Conservation (phyloP, 1,284 basidiomycete species). For the Tilletia horrida region DNA sequence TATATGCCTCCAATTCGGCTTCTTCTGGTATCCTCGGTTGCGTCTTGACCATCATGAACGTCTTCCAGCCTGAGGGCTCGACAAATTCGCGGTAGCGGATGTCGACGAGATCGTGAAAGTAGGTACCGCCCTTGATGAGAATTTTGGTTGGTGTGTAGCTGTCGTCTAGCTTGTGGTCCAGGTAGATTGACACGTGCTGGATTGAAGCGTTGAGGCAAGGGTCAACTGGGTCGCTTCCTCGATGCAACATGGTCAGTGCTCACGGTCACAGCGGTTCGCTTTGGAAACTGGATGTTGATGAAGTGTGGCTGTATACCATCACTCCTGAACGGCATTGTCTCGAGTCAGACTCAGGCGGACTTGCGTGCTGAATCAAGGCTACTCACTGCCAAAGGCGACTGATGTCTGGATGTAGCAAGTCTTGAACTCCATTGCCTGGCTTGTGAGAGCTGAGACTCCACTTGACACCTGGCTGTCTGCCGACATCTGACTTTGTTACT, state of each 20-base stretch:
- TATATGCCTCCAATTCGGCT: conserved; percentile 59
- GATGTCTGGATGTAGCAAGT: conserved; percentile 79
- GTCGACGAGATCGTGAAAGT: conserved; percentile 86
- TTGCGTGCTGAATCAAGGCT: too few relatives aligned
- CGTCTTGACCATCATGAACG: conserved; percentile 71
- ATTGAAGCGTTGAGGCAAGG: neutral
- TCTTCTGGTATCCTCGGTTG: conserved; percentile 57
- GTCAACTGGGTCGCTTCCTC: neutral
- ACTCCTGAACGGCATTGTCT: too few relatives aligned
- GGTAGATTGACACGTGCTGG: conserved; percentile 85
- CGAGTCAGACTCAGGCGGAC: too few relatives aligned
- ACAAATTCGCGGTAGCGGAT: conserved; percentile 64
- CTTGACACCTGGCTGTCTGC: conserved; percentile 61
- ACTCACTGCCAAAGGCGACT: conserved; percentile 97
- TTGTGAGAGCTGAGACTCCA: conserved; percentile 98
- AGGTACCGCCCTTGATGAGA: conserved; percentile 84
- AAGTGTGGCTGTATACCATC: conserved; percentile 97
- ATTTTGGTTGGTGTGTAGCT: conserved; percentile 94
- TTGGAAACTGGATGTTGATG: conserved; percentile 88
- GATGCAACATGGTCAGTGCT: conserved; percentile 26
- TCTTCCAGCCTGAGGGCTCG: conserved; percentile 92
- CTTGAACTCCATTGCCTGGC: conserved; percentile 91
- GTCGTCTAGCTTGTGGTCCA: conserved; percentile 84
- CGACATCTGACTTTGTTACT: conserved; percentile 45
- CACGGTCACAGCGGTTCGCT: conserved; percentile 84